Conservation (phyloP, 2,329 filamentous ascomycete genomes). For the Fusarium buxicola region DNA sequence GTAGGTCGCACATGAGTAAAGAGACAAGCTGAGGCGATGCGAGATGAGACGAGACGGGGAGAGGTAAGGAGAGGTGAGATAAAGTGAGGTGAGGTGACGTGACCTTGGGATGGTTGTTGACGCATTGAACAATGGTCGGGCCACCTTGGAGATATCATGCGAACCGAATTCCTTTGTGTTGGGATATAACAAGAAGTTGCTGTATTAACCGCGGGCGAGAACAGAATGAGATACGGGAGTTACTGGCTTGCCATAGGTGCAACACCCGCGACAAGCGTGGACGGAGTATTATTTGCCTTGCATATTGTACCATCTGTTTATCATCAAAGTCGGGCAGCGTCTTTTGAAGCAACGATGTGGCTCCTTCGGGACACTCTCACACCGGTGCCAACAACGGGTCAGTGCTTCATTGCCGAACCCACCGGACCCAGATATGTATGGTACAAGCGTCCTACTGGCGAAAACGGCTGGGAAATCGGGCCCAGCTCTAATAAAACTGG, state of each 20-base stretch:
- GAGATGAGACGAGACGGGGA: conserved; percentile 30
- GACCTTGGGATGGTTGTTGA: conserved; percentile 32
- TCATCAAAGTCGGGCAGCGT: conserved; percentile 13
- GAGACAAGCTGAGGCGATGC: conserved; percentile 19
- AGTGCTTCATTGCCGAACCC: conserved; percentile 37
- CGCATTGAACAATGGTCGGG: conserved; percentile 27
- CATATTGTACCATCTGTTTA: conserved; percentile 20
- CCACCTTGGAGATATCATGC: conserved; percentile 35
- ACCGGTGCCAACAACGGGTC: conserved; percentile 38
- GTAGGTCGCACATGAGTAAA: conserved; percentile 6
- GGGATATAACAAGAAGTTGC: conserved; percentile 9
- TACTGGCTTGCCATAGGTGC: not conserved
- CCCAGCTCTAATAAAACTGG: too few relatives aligned
- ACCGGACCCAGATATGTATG: conserved; percentile 27
- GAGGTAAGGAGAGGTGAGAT: conserved; percentile 23
- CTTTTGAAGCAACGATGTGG: conserved; percentile 35
- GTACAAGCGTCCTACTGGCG: conserved; percentile 23
- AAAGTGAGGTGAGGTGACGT: conserved; percentile 38
- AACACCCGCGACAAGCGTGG: not conserved
- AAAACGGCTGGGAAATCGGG: conserved; percentile 16
- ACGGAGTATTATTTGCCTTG: not conserved
- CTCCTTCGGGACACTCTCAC: conserved; percentile 31
- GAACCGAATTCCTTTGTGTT: conserved; percentile 16
- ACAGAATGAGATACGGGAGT: not conserved
- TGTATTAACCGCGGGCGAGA: conserved; percentile 1